Evolutionary conservation across 352 stramenopile species (phyloP).

Genomic region (Pythium plurisporium): DNA sequence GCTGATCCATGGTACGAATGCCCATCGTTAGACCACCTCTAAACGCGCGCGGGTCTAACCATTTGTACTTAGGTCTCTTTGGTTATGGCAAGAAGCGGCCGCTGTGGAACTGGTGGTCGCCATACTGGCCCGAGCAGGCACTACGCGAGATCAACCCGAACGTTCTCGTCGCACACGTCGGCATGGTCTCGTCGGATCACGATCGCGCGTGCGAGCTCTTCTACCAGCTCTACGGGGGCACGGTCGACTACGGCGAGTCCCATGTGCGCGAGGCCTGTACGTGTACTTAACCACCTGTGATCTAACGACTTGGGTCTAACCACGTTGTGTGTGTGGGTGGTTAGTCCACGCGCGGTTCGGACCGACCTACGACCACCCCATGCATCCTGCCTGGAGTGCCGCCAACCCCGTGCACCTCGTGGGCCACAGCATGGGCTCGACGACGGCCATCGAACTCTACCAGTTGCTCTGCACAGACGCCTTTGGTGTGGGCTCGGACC

Average conservation of each 20-base stretch:
- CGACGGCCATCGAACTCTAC: conserved; percentile 67
- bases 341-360: conserved; percentile 45
- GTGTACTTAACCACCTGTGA: conserved; percentile 1
- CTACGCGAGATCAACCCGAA: conserved; percentile 29
- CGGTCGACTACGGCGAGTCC: conserved; percentile 59
- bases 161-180: conserved; percentile 34
- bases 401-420: conserved; percentile 52
- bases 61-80: conserved; percentile 21
- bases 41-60: not conserved
- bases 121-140: conserved; percentile 33
- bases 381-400: conserved; percentile 46
- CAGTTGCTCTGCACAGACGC: conserved; percentile 58
- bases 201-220: conserved; percentile 41
- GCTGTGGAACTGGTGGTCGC: conserved; percentile 27
- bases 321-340: too few species aligned
- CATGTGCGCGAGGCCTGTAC: conserved; percentile 29
- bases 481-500: conserved; percentile 44
- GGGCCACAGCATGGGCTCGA: conserved; percentile 60
- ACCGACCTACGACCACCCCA: conserved; percentile 24
- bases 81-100: conserved; percentile 24
- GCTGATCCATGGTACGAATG: conserved; percentile 25
- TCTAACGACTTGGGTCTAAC: not conserved
- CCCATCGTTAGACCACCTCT: not conserved
- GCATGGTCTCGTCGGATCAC: conserved; percentile 33
- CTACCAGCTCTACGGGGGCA: conserved; percentile 36